These are phyloP conservation scores for Phlyctochytrium planicorne DNA, from an alignment of 192 early-diverging fungal species.

Conservation along the genomic window DNA sequence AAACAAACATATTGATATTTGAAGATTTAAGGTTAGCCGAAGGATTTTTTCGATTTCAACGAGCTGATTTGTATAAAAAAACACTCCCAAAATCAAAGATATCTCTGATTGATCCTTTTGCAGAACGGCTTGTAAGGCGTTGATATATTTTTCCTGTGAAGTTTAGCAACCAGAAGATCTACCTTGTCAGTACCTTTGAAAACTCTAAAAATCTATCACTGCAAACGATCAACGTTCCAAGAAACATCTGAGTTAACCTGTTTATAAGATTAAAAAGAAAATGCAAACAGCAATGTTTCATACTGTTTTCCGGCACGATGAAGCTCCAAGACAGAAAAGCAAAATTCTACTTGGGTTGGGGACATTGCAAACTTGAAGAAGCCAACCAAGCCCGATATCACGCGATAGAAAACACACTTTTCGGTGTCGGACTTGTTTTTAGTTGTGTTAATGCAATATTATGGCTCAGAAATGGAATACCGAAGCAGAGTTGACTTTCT, in stretches of 20 bases:
- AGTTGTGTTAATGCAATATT: too few relatives aligned
- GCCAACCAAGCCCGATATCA: constrained; percentile 18
- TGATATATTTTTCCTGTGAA: constrained; percentile 16
- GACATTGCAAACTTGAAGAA: constrained; percentile 27
- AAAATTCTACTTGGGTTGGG: constrained; percentile 9
- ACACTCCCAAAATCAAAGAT: constrained; percentile 26
- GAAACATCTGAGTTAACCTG: neutral
- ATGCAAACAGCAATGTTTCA: neutral
- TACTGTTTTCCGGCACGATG: neutral
- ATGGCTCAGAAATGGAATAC: too few relatives aligned
- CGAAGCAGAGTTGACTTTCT: neutral
- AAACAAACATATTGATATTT: too few relatives aligned
- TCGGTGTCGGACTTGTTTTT: neutral
- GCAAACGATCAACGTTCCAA: constrained; percentile 8
- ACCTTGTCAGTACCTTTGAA: neutral
- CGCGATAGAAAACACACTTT: constrained; percentile 13
- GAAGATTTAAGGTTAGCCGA: constrained; percentile 15
- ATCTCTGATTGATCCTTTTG: constrained; percentile 16
- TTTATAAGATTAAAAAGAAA: neutral
- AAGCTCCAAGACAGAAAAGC: neutral
- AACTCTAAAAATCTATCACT: constrained; percentile 8
- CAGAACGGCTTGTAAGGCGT: constrained; percentile 1
- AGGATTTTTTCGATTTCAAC: constrained; percentile 14
- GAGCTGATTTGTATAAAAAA: constrained; percentile 24
- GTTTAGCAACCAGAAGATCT: neutral